phyloP scores from a whole-genome alignment of 2,329 filamentous ascomycete species.

The Aaosphaeria arxii region DNA sequence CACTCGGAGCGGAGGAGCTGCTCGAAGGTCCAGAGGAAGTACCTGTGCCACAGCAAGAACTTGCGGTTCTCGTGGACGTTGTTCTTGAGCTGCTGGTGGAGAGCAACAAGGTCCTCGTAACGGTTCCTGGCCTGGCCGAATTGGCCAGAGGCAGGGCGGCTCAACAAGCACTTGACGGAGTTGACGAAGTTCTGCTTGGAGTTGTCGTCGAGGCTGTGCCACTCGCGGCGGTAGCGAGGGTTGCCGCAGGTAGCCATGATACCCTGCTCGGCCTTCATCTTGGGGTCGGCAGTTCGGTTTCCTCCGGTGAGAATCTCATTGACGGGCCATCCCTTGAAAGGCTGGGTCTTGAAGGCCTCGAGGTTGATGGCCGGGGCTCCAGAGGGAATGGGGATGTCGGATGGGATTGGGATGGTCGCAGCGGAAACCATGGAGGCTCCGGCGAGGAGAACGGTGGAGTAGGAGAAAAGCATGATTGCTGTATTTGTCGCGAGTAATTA shows the following conservation, averaged over 20 bases:
- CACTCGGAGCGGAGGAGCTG: slow-evolving; percentile 41
- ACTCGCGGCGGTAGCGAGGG: slow-evolving; percentile 27
- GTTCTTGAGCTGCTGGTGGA: slow-evolving; percentile 31
- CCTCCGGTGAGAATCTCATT: neutral
- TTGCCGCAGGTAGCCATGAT: slow-evolving; percentile 19
- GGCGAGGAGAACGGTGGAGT: neutral
- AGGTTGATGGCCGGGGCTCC: neutral
- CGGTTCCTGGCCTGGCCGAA: slow-evolving; percentile 23
- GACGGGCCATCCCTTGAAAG: neutral
- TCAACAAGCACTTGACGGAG: slow-evolving; percentile 28
- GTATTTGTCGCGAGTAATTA: neutral
- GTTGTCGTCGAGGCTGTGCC: slow-evolving; percentile 23
- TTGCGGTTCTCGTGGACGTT: slow-evolving; percentile 33
- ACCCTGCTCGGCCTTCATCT: neutral
- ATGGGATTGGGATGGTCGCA: neutral
- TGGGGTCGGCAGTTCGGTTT: neutral
- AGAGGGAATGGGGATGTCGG: slow-evolving; percentile 7
- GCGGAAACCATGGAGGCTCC: neutral
- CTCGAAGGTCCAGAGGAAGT: slow-evolving; percentile 43
- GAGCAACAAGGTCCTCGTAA: slow-evolving; percentile 33
- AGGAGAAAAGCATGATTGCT: neutral
- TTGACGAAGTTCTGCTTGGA: slow-evolving; percentile 24
- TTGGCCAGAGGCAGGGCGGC: slow-evolving; percentile 16
- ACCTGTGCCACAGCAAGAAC: slow-evolving; percentile 46
- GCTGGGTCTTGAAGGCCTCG: neutral